Evolutionary conservation across 768 basidiomycete genomes (phyloP).

Genomic region (Psilocybe cyanescens): DNA sequence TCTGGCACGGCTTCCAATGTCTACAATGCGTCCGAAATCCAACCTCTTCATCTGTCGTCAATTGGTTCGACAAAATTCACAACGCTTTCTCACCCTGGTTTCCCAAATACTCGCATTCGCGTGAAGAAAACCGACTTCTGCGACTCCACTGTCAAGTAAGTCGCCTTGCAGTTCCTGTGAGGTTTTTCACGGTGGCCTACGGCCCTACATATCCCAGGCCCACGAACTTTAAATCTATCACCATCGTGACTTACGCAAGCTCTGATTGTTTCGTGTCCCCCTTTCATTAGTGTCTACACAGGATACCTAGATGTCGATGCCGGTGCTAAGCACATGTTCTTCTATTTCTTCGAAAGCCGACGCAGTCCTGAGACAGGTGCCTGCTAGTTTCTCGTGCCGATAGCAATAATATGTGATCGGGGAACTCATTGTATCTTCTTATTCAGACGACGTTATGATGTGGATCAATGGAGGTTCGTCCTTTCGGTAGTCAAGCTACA

Average conservation of each 20-base stretch:
- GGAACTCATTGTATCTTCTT: slow-evolving; percentile 8
- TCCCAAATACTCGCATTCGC: slow-evolving; percentile 57
- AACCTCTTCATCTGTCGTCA: slow-evolving; percentile 28
- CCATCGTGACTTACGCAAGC: slow-evolving; percentile 19
- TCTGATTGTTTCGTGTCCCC: neutral
- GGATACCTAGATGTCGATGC: slow-evolving; percentile 45
- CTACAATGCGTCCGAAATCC: slow-evolving; percentile 13
- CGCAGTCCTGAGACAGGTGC: slow-evolving; percentile 55
- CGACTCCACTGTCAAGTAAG: slow-evolving; percentile 65
- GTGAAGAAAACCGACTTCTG: slow-evolving; percentile 67
- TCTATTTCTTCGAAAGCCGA: slow-evolving; percentile 79
- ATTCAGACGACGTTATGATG: slow-evolving; percentile 65
- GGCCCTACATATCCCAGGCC: neutral
- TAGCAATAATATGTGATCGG: slow-evolving; percentile 4
- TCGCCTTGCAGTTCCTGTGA: slow-evolving; percentile 4
- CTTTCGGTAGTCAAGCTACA: slow-evolving; percentile 12
- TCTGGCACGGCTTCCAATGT: neutral
- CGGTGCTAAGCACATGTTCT: slow-evolving; percentile 68
- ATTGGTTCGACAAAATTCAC: slow-evolving; percentile 34
- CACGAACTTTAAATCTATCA: slow-evolving; percentile 11
- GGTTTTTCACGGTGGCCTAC: neutral
- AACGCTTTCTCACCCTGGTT: slow-evolving; percentile 48
- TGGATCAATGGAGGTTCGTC: slow-evolving; percentile 66
- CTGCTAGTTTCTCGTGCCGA: slow-evolving; percentile 26
- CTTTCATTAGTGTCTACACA: slow-evolving; percentile 36